Conservation (phyloP, 2,329 filamentous ascomycete species). For the Claviceps capensis region DNA sequence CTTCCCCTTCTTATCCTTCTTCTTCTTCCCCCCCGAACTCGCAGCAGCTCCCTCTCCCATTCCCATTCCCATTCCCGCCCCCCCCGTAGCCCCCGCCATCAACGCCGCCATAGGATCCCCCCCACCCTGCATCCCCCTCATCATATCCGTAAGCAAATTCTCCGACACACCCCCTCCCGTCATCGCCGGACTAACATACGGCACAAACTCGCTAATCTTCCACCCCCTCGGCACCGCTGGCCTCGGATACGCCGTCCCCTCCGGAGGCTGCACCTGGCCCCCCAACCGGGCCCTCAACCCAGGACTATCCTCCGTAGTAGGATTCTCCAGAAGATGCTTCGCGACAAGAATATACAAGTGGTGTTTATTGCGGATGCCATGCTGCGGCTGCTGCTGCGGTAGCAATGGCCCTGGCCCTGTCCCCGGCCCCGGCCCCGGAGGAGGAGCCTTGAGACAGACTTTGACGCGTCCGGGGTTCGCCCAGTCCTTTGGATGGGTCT, state of each 20-base stretch:
- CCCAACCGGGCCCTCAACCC: conserved; percentile 61
- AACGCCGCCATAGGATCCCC: conserved; percentile 32
- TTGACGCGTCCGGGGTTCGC: conserved; percentile 85
- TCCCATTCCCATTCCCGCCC: conserved; percentile 5
- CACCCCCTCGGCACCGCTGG: conserved; percentile 73
- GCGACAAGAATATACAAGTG: conserved; percentile 77
- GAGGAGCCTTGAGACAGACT: conserved; percentile 47
- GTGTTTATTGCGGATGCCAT: conserved; percentile 57
- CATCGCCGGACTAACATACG: conserved; percentile 77
- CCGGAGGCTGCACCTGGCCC: conserved; percentile 50
- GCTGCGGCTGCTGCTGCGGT: not conserved
- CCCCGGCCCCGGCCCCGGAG: not conserved
- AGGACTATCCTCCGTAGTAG: conserved; percentile 54
- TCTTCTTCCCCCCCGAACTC: conserved; percentile 23
- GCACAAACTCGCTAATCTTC: conserved; percentile 77
- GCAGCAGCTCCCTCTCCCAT: conserved; percentile 8
- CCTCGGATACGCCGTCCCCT: conserved; percentile 53
- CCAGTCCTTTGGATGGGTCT: conserved; percentile 94
- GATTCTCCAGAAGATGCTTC: conserved; percentile 61
- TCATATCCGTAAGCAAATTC: conserved; percentile 91
- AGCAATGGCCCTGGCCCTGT: not conserved
- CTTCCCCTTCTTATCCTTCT: conserved; percentile 39
- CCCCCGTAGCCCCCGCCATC: conserved; percentile 20
- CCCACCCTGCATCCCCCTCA: conserved; percentile 68
- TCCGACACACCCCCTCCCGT: conserved; percentile 89